Evolutionary conservation across 257 asterid species (phyloP).

Genomic region (Scutellaria galericulata): DNA sequence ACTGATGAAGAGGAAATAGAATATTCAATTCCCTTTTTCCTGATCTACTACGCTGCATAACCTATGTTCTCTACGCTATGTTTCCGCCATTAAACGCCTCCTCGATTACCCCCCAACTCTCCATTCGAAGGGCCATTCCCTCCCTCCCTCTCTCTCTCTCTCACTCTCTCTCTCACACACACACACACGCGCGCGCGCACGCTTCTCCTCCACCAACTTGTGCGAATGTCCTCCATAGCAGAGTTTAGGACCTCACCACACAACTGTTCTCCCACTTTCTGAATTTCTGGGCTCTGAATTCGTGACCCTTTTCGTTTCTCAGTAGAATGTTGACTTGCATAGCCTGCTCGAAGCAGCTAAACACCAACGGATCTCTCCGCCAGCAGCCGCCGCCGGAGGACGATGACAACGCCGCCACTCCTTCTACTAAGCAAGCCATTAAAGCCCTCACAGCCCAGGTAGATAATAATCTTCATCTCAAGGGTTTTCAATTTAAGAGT

Average conservation of each 20-base stretch:
- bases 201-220: conserved; percentile 11
- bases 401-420: conserved; percentile 54
- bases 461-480: neutral
- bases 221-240: neutral
- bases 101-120: conserved; percentile 43
- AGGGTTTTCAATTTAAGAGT: neutral
- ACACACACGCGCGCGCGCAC: too few species aligned
- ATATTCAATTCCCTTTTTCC: conserved; percentile 34
- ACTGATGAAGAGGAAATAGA: conserved; percentile 32
- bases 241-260: conserved; percentile 1
- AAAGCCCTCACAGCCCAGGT: conserved; percentile 89
- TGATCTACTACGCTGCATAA: conserved; percentile 40
- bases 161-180: too few species aligned
- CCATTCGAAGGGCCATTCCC: conserved; percentile 36
- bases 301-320: conserved; percentile 5
- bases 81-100: conserved; percentile 46
- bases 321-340: conserved; percentile 82
- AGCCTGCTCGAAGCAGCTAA: conserved; percentile 83
- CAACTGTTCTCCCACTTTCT: neutral
- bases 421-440: conserved; percentile 70
- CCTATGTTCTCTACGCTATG: conserved; percentile 37
- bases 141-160: too few species aligned
- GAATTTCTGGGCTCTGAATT: neutral
- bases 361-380: conserved; percentile 69
- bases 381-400: conserved; percentile 64